Base-by-base conservation (phyloP, 805 yeast species). In the Maudiozyma pseudohumilis region DNA sequence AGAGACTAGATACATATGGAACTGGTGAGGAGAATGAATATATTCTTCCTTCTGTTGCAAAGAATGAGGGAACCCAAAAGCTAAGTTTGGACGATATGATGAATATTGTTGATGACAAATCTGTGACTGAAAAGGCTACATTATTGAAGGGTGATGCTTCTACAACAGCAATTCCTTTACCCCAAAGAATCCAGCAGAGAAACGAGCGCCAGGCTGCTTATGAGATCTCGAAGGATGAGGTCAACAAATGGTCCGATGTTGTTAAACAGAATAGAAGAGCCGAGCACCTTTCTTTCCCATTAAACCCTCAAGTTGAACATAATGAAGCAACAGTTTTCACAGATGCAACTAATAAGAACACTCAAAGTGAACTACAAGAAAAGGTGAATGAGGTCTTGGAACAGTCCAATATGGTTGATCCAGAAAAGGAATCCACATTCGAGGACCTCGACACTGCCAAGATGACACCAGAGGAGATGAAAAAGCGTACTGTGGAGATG, bases 151-250 rank as follows among this genome's bases (percentile, higher is more conserved):
- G 61, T 4, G 61, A 61, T 28, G 59, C 64, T 22, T 55, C 61
- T 15, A 69, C 89, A 1, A 62, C 86, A 34, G 72, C 80, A 0
- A 78, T 86, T 10, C 96, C 97, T 2, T 67, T 87, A 38, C 95
- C 96, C 1, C 74, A 76, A 50, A 75, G 94, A 47, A 77, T 89
- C 39, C 94, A 87, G 60, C 74, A 83, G 49, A 75, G 92, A 54
- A 73, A 80, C 47, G 95, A 88, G 49, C 73, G 97, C 54, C 71
- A 69, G 40, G 96, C 89, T 2, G 97, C 98, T 0, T 88, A 83
- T 56, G 94, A 84, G 40, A 72, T 92, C 24, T 77, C 96, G 32
- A 86, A 80, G 48, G 81, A 80, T 30, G 95, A 92, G 55, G 83
- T 89, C 5, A 70, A 75, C 41, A 82, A 80, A 59, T 92, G 98